phyloP scores from a whole-genome alignment of 345 rosid genomes.

The Corchorus capsularis region DNA sequence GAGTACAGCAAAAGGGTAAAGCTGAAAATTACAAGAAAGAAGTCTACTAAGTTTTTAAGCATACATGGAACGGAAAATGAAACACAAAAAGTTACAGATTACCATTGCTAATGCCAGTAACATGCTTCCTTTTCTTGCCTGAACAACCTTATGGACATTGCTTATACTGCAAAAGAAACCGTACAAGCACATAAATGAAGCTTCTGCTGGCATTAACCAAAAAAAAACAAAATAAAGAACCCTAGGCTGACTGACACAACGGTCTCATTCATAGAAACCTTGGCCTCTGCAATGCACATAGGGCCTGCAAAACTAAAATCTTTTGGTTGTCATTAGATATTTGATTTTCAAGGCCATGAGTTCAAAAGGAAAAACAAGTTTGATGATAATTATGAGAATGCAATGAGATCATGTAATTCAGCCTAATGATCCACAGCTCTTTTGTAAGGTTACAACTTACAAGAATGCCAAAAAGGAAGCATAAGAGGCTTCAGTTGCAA shows the following conservation, averaged over 20 bases:
- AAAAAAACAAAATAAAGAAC: slow-evolving; percentile 10
- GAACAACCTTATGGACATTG: slow-evolving; percentile 80
- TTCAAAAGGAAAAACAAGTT: too few relatives aligned
- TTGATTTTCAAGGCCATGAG: neutral
- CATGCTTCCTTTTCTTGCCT: slow-evolving; percentile 88
- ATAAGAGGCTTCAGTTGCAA: neutral
- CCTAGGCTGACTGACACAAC: slow-evolving; percentile 13
- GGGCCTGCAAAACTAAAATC: slow-evolving; percentile 1
- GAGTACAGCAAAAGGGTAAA: slow-evolving; percentile 72
- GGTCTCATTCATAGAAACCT: neutral
- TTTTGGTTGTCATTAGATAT: neutral
- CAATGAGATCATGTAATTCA: slow-evolving; percentile 3
- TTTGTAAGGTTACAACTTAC: neutral
- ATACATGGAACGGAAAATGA: slow-evolving; percentile 13
- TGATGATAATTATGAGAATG: neutral
- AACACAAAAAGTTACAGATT: slow-evolving; percentile 21
- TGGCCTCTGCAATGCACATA: neutral
- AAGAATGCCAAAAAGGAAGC: slow-evolving; percentile 3
- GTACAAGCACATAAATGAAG: slow-evolving; percentile 1
- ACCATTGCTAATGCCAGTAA: slow-evolving; percentile 92
- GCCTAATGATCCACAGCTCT: neutral
- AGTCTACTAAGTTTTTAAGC: slow-evolving; percentile 11
- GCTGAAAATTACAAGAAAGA: slow-evolving; percentile 47
- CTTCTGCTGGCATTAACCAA: slow-evolving; percentile 17
- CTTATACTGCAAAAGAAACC: slow-evolving; percentile 50